A percentile compares a stretch with the other conserved stretches of the same genome.
phyloP scores from a whole-genome alignment of 768 basidiomycete species.

The Lactifluus echinatus region DNA sequence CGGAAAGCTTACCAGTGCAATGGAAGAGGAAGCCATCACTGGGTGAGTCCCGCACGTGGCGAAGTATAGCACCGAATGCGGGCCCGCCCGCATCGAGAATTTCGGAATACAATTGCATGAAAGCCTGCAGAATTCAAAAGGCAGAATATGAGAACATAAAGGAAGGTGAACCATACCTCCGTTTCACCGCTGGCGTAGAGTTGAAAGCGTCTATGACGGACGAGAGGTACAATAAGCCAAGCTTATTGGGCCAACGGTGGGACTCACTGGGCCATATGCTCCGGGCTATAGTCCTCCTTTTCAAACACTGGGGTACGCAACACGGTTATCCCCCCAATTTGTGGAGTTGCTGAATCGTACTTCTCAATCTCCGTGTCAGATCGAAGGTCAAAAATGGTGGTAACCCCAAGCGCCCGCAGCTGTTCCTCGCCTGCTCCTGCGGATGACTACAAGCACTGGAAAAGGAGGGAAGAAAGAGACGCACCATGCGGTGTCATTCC shows the following conservation, averaged over 20 bases:
- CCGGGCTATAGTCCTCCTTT: conserved; percentile 73
- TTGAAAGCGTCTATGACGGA: conserved; percentile 55
- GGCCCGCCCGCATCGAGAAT: conserved; percentile 66
- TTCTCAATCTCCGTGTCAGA: conserved; percentile 74
- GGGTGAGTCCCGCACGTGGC: conserved; percentile 65
- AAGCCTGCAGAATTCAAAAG: conserved; percentile 40
- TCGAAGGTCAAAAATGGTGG: conserved; percentile 66
- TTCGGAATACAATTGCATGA: conserved; percentile 74
- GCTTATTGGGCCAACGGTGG: conserved; percentile 24
- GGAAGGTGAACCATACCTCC: conserved; percentile 39
- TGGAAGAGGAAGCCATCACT: conserved; percentile 61
- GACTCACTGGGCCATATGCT: conserved; percentile 77
- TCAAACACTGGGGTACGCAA: conserved; percentile 54
- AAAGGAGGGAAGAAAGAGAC: conserved; percentile 1
- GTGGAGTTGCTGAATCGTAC: conserved; percentile 56
- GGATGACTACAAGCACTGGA: not conserved
- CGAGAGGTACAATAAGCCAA: not conserved
- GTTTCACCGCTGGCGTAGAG: conserved; percentile 74
- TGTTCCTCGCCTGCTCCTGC: conserved; percentile 42
- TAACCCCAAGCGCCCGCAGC: conserved; percentile 53
- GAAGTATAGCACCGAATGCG: conserved; percentile 62
- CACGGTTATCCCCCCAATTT: conserved; percentile 54
- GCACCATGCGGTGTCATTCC: conserved; percentile 60
- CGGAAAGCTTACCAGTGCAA: conserved; percentile 47
- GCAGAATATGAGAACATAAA: not conserved